A percentile compares a stretch with the other conserved stretches of the same genome.
These are phyloP conservation scores for Aristolochia contorta DNA, from an alignment of 164 flowering plant species.

Conservation along the genomic window DNA sequence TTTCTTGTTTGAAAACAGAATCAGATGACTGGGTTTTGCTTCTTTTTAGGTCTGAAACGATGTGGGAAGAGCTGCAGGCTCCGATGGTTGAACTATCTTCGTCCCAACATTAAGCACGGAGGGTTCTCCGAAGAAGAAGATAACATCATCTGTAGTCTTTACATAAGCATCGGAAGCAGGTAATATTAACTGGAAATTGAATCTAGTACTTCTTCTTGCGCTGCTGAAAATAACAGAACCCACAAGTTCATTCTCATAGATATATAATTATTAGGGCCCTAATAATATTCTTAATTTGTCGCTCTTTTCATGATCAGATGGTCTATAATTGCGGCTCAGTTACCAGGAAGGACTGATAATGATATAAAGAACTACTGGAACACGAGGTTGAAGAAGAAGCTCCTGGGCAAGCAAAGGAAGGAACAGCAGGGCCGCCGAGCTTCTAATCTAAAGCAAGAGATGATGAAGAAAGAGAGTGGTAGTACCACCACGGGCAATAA, in stretches of 20 bases:
- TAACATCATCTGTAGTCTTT: slow-evolving; percentile 72
- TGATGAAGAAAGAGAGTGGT: slow-evolving; percentile 14
- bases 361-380: slow-evolving; percentile 92
- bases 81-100: slow-evolving; percentile 78
- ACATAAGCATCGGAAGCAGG: slow-evolving; percentile 84
- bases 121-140: slow-evolving; percentile 89
- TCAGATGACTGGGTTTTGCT: background rate
- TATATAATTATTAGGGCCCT: background rate
- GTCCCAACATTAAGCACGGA: slow-evolving; percentile 85
- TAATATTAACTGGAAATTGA: slow-evolving; percentile 2
- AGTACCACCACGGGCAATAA: background rate
- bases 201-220: too few species aligned
- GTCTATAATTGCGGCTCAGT: slow-evolving; percentile 80
- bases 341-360: slow-evolving; percentile 81
- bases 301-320: slow-evolving; percentile 31
- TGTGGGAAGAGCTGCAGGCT: slow-evolving; percentile 92
- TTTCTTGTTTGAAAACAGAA: background rate
- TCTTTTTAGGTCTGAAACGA: slow-evolving; percentile 57
- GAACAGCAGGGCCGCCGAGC: slow-evolving; percentile 35
- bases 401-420: slow-evolving; percentile 53
- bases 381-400: slow-evolving; percentile 80
- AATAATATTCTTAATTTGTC: background rate
- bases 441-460: slow-evolving; percentile 27
- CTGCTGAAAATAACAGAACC: too few species aligned
- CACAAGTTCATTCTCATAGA: background rate